phyloP scores from a whole-genome alignment of 1,284 basidiomycete genomes.

The Sparassis latifolia region DNA sequence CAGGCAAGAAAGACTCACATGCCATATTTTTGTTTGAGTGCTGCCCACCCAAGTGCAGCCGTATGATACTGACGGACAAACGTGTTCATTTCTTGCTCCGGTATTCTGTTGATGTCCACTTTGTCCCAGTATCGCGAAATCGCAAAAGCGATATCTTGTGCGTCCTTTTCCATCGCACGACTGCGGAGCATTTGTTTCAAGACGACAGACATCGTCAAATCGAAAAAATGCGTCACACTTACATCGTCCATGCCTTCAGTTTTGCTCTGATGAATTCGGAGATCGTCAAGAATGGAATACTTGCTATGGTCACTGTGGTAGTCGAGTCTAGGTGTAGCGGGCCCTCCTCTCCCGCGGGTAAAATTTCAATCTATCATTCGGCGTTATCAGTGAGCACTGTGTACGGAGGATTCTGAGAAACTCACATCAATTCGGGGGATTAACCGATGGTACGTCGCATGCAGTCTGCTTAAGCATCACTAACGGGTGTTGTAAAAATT shows the following conservation, averaged over 20 bases:
- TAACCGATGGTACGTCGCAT: constrained; percentile 30
- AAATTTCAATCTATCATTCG: constrained; percentile 61
- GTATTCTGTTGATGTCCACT: constrained; percentile 74
- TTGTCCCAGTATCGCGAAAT: constrained; percentile 68
- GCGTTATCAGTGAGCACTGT: no score
- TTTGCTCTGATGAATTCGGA: constrained; percentile 78
- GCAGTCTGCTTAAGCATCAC: constrained; percentile 23
- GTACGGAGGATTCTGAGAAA: not conserved
- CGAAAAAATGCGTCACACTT: constrained; percentile 25
- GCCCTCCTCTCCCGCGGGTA: constrained; percentile 73
- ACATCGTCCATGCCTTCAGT: constrained; percentile 73
- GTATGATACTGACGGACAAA: constrained; percentile 51
- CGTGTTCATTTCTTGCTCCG: constrained; percentile 72
- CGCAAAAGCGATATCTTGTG: constrained; percentile 63
- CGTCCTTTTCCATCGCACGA: constrained; percentile 60
- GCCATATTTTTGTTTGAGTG: constrained; percentile 66
- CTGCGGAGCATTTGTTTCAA: constrained; percentile 27
- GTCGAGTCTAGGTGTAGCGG: constrained; percentile 62
- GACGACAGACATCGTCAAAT: constrained; percentile 4
- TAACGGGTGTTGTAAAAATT: constrained; percentile 1
- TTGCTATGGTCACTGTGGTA: constrained; percentile 58
- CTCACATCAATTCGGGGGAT: constrained; percentile 32
- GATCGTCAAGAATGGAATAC: constrained; percentile 67
- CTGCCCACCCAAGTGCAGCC: constrained; percentile 59
- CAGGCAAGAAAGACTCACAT: constrained; percentile 19